A percentile compares a stretch with the other conserved stretches of the same genome.
Conservation (phyloP, 2,329 filamentous ascomycete genomes). For the Colletotrichum noveboracense region DNA sequence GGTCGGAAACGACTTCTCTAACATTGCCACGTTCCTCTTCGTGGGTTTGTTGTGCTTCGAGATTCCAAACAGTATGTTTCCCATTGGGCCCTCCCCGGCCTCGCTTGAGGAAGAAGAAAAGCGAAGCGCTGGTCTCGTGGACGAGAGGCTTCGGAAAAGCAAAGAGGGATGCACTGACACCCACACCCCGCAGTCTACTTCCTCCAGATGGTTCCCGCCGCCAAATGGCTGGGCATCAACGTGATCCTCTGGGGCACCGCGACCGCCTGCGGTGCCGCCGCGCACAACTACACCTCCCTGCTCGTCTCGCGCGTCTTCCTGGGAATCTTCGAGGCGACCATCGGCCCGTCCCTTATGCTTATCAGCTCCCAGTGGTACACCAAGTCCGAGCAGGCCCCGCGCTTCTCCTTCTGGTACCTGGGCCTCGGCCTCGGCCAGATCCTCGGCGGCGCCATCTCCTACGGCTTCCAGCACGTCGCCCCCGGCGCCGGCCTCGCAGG, state of each 20-base stretch:
- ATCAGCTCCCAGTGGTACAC: slow-evolving; percentile 66
- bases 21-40: slow-evolving; percentile 66
- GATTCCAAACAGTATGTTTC: slow-evolving; percentile 57
- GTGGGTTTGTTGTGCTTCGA: slow-evolving; percentile 65
- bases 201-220: slow-evolving; percentile 64
- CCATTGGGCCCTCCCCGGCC: slow-evolving; percentile 19
- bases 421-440: slow-evolving; percentile 65
- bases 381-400: slow-evolving; percentile 60
- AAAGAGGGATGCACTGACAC: neutral
- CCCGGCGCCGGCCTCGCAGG: slow-evolving; percentile 35
- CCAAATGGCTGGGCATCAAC: slow-evolving; percentile 65
- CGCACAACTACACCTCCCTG: slow-evolving; percentile 56
- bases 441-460: slow-evolving; percentile 48
- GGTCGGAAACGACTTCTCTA: slow-evolving; percentile 65
- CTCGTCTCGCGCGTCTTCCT: slow-evolving; percentile 62
- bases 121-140: neutral
- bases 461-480: slow-evolving; percentile 59
- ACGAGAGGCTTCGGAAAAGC: neutral
- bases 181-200: slow-evolving; percentile 50
- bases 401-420: slow-evolving; percentile 66
- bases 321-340: slow-evolving; percentile 65
- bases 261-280: slow-evolving; percentile 58
- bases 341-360: slow-evolving; percentile 65
- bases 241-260: slow-evolving; percentile 64
- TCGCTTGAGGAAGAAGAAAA: neutral